Percentiles rank a stretch among this genome's conserved stretches.
phyloP scores from a whole-genome alignment of 2,329 filamentous ascomycete genomes.

The Epichloe sylvatica region DNA sequence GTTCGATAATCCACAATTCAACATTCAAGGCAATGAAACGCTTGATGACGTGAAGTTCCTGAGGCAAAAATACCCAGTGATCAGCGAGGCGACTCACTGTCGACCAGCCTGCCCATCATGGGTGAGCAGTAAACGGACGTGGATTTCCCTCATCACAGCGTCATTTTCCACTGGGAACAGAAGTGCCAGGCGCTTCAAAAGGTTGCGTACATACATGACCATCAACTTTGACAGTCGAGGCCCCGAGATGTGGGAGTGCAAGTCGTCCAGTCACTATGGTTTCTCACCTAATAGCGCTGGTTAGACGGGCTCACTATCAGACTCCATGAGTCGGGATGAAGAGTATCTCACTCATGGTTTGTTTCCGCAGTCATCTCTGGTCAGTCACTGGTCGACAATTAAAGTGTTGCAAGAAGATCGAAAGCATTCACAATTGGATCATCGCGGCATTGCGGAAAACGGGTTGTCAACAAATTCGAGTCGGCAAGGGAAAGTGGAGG shows the following conservation, averaged over 20 bases:
- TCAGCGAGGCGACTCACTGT: neutral
- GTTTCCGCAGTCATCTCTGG: neutral
- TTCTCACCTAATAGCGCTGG: neutral
- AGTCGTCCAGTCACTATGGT: neutral
- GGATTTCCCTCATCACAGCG: neutral
- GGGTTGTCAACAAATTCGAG: too few species aligned
- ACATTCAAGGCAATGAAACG: neutral
- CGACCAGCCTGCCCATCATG: neutral
- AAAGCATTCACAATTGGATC: neutral
- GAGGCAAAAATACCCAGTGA: too few species aligned
- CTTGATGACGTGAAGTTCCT: too few species aligned
- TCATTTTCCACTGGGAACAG: neutral
- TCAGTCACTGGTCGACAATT: neutral
- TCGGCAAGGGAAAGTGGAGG: too few species aligned
- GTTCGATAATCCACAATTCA: neutral
- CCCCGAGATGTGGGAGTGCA: neutral
- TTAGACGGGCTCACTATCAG: neutral
- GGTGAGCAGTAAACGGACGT: neutral
- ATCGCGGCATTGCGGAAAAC: neutral
- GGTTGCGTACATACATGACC: neutral
- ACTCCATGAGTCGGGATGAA: neutral
- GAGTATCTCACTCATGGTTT: neutral
- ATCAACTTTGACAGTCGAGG: neutral
- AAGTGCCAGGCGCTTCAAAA: neutral
- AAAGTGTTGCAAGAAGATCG: neutral